Base-by-base conservation (phyloP, 441 rosid species). In the Erysimum cheiri region DNA sequence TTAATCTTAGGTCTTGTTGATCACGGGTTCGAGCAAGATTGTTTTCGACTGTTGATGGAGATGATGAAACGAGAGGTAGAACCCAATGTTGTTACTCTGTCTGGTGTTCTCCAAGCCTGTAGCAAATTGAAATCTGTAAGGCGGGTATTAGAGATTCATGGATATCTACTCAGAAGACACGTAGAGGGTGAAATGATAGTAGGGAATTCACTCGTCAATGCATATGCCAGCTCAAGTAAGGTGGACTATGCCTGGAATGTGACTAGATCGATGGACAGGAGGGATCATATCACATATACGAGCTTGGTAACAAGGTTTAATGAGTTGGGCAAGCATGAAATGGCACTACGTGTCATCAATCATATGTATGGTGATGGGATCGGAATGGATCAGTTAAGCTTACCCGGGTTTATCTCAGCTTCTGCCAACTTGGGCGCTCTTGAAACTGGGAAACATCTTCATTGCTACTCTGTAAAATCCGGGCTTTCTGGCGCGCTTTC, bases 271-370 rank as follows among this genome's bases (percentile, higher is more conserved):
- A 87, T 88, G 91, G 77, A 47, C 12, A 60, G 3, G 48, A 83
- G 85, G 54, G 91, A 88, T 78, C 69, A 31, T 26, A 75, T 84
- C 26, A 88, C 94, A 3, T 87, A 84, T 72, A 91, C 92, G 13
- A 70, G 80, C 74, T 80, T 91, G 72, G 92, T 88, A 48, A 79
- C 91, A 17, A 84, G 86, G 76, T 69, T 85, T 70, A 91, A 87
- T 64, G 87, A 82, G 78, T 73, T 52, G 50, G 90, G 85, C 46
- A 65, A 78, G 62, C 79, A 81, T 64, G 81, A 72, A 69, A 61
- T 68, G 77, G 88, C 88, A 31, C 75, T 85, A 47, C 64, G 71
- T 54, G 54, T 88, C 58, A 77, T 87, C 57, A 47, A 36, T 41
- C 49, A 53, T 46, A 81, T 88, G 82, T 47, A 35, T n/a, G 60